A percentile compares a stretch with the other conserved stretches of the same genome.
phyloP scores from a whole-genome alignment of 1,284 basidiomycete species.

The Malassezia vespertilionis region DNA sequence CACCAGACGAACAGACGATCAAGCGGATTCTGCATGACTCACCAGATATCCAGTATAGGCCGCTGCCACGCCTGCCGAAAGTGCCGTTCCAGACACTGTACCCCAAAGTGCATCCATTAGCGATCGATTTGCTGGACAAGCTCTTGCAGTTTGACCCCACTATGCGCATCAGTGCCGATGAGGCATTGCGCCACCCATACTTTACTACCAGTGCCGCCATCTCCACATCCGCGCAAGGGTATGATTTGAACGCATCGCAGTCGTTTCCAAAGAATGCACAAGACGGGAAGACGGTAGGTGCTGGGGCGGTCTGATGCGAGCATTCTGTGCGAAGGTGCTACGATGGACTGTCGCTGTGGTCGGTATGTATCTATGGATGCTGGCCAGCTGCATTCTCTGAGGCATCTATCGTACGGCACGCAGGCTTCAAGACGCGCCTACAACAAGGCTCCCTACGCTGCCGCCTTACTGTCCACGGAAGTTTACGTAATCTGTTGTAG shows the following conservation, averaged over 20 bases:
- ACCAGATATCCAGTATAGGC: slow-evolving; percentile 82
- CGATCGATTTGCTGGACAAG: slow-evolving; percentile 85
- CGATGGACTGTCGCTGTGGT: no score
- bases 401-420: no score
- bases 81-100: slow-evolving; percentile 78
- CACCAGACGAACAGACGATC: slow-evolving; percentile 78
- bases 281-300: no score
- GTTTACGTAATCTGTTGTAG: slow-evolving; percentile 2
- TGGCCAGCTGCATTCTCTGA: no score
- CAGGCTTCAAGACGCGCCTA: no score
- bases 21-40: slow-evolving; percentile 83
- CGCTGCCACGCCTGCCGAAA: slow-evolving; percentile 80
- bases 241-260: neutral
- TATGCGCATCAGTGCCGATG: slow-evolving; percentile 79
- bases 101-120: slow-evolving; percentile 81
- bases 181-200: slow-evolving; percentile 85
- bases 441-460: no score
- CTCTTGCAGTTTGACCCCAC: slow-evolving; percentile 93
- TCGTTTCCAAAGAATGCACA: no score
- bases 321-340: no score
- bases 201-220: slow-evolving; percentile 54
- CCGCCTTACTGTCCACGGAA: no score
- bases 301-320: no score
- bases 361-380: no score
- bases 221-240: neutral